phyloP scores from a whole-genome alignment of 371 early-diverging fungal species.

The Thermomucor indicae-seudaticae region DNA sequence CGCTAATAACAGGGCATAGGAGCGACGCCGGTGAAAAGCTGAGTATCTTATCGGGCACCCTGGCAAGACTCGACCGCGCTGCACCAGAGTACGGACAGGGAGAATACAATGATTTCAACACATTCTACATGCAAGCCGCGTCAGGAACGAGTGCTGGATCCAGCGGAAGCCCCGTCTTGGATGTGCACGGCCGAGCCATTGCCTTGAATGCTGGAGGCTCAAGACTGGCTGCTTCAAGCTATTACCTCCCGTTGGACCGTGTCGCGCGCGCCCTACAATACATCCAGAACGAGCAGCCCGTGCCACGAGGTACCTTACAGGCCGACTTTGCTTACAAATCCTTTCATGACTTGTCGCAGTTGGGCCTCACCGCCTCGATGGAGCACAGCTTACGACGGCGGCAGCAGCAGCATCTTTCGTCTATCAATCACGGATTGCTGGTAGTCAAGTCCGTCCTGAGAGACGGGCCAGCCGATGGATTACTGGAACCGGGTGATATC shows the following conservation, averaged over 20 bases:
- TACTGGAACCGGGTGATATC: constrained; percentile 75
- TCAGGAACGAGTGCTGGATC: constrained; percentile 67
- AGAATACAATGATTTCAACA: constrained; percentile 70
- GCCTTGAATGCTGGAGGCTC: constrained; percentile 69
- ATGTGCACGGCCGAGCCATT: constrained; percentile 64
- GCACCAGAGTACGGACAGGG: constrained; percentile 41
- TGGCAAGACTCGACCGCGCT: constrained; percentile 72
- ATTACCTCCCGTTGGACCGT: constrained; percentile 64
- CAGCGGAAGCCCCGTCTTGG: constrained; percentile 66
- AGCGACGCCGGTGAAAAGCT: constrained; percentile 86
- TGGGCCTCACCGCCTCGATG: constrained; percentile 51
- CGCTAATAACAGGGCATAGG: constrained; percentile 6
- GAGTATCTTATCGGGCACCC: constrained; percentile 72
- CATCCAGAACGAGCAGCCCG: constrained; percentile 47
- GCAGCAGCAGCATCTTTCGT: constrained; percentile 44
- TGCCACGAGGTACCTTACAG: constrained; percentile 79
- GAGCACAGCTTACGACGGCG: constrained; percentile 56
- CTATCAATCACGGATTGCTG: constrained; percentile 55
- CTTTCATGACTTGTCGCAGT: constrained; percentile 54
- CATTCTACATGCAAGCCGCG: constrained; percentile 69
- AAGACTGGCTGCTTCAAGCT: constrained; percentile 52
- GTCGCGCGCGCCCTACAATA: constrained; percentile 63
- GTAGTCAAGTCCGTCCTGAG: constrained; percentile 67
- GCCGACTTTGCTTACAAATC: constrained; percentile 62
- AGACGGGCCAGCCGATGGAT: constrained; percentile 61